These are phyloP conservation scores for Taxawa tesnikishii DNA, from an alignment of 2,329 filamentous ascomycete genomes.

Conservation along the genomic window DNA sequence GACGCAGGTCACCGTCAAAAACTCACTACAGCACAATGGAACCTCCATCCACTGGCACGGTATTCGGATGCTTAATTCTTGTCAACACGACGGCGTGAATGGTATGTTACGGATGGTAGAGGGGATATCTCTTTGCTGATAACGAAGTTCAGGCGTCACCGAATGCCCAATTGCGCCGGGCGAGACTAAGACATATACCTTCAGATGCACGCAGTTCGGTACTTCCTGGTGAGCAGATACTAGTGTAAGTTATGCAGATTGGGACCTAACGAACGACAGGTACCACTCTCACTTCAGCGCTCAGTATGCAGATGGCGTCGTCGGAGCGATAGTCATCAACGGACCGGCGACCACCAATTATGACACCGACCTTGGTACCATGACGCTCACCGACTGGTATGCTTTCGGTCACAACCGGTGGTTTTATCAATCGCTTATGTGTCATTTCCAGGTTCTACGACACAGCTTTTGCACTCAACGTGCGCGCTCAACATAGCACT, in stretches of 20 bases:
- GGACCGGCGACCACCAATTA: slow-evolving; percentile 25
- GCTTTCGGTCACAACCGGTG: too few relatives aligned
- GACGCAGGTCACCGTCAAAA: slow-evolving; percentile 40
- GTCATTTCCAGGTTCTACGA: too few relatives aligned
- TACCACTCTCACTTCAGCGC: too few relatives aligned
- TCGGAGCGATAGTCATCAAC: slow-evolving; percentile 26
- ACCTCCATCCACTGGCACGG: slow-evolving; percentile 53
- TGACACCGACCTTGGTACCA: slow-evolving; percentile 25
- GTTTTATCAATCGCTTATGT: too few relatives aligned
- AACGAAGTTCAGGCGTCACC: slow-evolving; percentile 40
- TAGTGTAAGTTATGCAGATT: too few relatives aligned
- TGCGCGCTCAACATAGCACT: too few relatives aligned
- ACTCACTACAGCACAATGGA: slow-evolving; percentile 39
- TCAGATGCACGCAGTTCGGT: slow-evolving; percentile 9
- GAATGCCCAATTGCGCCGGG: slow-evolving; percentile 59
- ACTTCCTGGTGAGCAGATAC: slow-evolving; percentile 28
- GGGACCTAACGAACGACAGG: too few relatives aligned
- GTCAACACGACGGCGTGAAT: slow-evolving; percentile 47
- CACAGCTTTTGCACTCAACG: too few relatives aligned
- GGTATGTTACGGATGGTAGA: too few relatives aligned
- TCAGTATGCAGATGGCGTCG: slow-evolving; percentile 20
- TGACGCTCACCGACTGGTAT: too few relatives aligned
- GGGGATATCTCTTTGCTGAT: too few relatives aligned
- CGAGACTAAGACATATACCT: slow-evolving; percentile 28
- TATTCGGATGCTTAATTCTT: slow-evolving; percentile 43